Percentiles rank a stretch among this genome's conserved stretches.
Conservation (phyloP, 192 early-diverging fungal genomes). For the Coemansia sp. region DNA sequence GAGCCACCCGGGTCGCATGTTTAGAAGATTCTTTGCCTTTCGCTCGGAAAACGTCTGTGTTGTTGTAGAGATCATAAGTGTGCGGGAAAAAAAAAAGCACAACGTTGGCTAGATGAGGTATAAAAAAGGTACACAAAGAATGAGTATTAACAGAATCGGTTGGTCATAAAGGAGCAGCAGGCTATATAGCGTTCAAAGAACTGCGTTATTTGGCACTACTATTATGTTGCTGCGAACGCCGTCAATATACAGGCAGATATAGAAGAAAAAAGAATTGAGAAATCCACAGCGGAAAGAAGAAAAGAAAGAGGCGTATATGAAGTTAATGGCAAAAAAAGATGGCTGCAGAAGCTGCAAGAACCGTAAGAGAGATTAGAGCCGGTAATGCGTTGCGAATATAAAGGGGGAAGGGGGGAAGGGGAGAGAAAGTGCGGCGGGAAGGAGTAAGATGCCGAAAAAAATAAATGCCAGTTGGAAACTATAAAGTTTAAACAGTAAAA, state of each 20-base stretch:
- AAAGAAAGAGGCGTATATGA: constrained; percentile 8
- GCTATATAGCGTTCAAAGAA: too few species aligned
- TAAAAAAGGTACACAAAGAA: constrained; percentile 1
- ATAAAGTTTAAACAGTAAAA: constrained; percentile 14
- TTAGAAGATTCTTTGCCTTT: constrained; percentile 45
- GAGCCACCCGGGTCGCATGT: constrained; percentile 46
- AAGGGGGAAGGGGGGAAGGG: constrained; percentile 12
- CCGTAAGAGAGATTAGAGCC: constrained; percentile 4
- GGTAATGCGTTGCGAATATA: constrained; percentile 9
- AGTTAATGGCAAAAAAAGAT: constrained; percentile 6
- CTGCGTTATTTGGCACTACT: too few species aligned
- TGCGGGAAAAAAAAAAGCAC: neutral
- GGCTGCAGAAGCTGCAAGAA: constrained; percentile 10
- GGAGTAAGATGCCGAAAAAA: neutral
- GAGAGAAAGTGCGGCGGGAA: neutral
- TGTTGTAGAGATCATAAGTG: constrained; percentile 35
- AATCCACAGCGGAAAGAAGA: constrained; percentile 9
- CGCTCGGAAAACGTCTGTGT: constrained; percentile 44
- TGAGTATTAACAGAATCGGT: constrained; percentile 9
- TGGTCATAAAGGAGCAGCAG: constrained; percentile 2
- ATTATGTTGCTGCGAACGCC: too few species aligned
- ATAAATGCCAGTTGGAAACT: neutral
- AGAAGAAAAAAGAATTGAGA: constrained; percentile 7
- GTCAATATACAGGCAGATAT: neutral
- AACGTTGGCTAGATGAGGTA: neutral